Base-by-base conservation (phyloP, 2,329 filamentous ascomycete species). In the Ciborinia camelliae region DNA sequence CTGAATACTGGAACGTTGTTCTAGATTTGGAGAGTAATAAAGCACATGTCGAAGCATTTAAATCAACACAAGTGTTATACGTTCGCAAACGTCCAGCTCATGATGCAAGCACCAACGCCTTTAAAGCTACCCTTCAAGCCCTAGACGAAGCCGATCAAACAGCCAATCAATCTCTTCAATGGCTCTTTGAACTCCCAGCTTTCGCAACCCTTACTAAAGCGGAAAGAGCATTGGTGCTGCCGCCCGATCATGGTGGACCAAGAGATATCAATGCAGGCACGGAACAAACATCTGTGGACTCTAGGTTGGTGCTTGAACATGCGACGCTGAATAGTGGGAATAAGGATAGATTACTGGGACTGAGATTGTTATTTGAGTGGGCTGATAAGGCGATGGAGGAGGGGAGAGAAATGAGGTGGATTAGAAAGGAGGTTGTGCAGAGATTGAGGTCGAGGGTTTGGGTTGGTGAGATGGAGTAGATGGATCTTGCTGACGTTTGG, bases 1-100 rank as follows among this genome's bases (percentile, higher is more conserved):
- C 82, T 6, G 82, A 86, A 52, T 88, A 88, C 76, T 91, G 89
- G 89, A 84, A 83, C n/a, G 80, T 89, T 3, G 84, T 82, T 1
- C 79, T 90, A 4, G 87, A 91, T 73, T 85, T 91, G 66, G 79
- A 79, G 28, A 77, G 79, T 64, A 86, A 88, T 68, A 75, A 82
- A 7, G 73, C 76, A 0, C 85, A 90, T 66, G 78, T 84, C 8
- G 75, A 78, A 1, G 81, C 83, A 18, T 90, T 90, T 77, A 79
- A 78, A 54, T 78, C 79, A 12, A 83, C 83, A 26, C 87, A 90
- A 71, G 87, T 84, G 1, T 79, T 91, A 54, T 84, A 83, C 69
- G 82, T 91, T 6, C 81, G 86, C 32, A 81, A 84, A 28, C 83
- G 88, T 70, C 78, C 82, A 63, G 78, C 81, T 66, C 80, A 84